These are phyloP conservation scores for Lippia alba DNA, from an alignment of 305 asterid species.

Conservation along the genomic window DNA sequence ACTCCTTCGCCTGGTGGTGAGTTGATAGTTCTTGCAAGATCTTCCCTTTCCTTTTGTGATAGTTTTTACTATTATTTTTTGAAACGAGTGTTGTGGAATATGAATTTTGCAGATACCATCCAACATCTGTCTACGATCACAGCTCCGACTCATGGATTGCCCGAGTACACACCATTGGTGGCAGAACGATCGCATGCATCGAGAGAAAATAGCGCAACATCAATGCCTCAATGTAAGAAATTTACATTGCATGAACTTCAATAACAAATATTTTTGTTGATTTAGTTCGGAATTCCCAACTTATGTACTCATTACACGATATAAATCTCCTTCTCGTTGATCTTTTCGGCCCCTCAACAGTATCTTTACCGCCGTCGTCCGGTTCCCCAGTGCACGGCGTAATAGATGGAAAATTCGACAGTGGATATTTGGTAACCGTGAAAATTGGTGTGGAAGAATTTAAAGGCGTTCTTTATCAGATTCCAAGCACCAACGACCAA, in stretches of 20 bases:
- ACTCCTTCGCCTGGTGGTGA: conserved; percentile 57
- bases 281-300: too few species aligned
- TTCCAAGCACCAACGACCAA: conserved; percentile 36
- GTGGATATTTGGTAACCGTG: conserved; percentile 84
- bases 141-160: conserved; percentile 38
- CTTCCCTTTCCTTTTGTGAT: too few species aligned
- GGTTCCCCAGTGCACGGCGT: conserved; percentile 66
- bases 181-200: conserved; percentile 31
- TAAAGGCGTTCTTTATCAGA: conserved; percentile 81
- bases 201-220: conserved; percentile 29
- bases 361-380: conserved; percentile 36
- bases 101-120: conserved; percentile 47
- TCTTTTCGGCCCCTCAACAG: conserved; percentile 28
- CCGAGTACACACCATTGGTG: conserved; percentile 25
- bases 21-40: conserved; percentile 16
- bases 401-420: conserved; percentile 88
- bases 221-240: conserved; percentile 54
- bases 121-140: conserved; percentile 37
- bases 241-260: too few species aligned
- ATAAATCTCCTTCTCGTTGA: too few species aligned
- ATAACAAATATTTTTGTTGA: too few species aligned
- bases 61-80: too few species aligned
- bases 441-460: conserved; percentile 71
- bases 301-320: too few species aligned
- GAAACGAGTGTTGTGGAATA: not conserved